A percentile compares a stretch with the other conserved stretches of the same genome.
phyloP scores from a whole-genome alignment of 208 protist species.

The Histomonas meleagridis region DNA sequence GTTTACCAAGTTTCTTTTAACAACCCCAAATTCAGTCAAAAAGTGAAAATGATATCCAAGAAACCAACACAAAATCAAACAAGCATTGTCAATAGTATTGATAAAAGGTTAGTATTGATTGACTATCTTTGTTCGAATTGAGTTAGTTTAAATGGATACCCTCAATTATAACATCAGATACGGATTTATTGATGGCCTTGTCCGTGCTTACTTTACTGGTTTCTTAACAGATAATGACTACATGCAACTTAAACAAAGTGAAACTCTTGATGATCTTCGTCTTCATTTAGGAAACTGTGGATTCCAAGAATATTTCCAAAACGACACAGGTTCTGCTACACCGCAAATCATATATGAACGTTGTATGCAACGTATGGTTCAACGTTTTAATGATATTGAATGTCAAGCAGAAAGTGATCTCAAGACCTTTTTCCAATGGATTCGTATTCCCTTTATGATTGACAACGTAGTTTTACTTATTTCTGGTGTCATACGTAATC shows the following conservation, averaged over 20 bases:
- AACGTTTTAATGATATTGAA: neutral
- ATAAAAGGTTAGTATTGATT: too few relatives aligned
- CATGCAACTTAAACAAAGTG: slow-evolving; percentile 9
- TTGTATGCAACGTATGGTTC: neutral
- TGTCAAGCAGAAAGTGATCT: neutral
- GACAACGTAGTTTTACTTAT: slow-evolving; percentile 31
- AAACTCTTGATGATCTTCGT: slow-evolving; percentile 24
- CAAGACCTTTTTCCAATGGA: slow-evolving; percentile 32
- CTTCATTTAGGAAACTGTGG: slow-evolving; percentile 16
- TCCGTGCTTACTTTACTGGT: neutral
- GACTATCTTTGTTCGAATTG: too few relatives aligned
- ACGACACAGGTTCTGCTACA: neutral
- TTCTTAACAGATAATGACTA: slow-evolving; percentile 2
- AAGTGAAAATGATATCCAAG: too few relatives aligned
- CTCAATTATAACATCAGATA: neutral
- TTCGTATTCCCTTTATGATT: slow-evolving; percentile 28
- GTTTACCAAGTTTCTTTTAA: too few relatives aligned
- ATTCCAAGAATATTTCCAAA: slow-evolving; percentile 7
- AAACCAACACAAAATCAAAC: too few relatives aligned
- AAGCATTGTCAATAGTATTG: too few relatives aligned
- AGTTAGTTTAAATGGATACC: neutral
- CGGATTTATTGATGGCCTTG: neutral
- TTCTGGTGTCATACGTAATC: neutral
- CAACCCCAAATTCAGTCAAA: too few relatives aligned
- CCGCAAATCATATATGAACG: slow-evolving; percentile 28